Base-by-base conservation (phyloP, 176 grass and related monocot genomes). In the Elymus sibiricus region DNA sequence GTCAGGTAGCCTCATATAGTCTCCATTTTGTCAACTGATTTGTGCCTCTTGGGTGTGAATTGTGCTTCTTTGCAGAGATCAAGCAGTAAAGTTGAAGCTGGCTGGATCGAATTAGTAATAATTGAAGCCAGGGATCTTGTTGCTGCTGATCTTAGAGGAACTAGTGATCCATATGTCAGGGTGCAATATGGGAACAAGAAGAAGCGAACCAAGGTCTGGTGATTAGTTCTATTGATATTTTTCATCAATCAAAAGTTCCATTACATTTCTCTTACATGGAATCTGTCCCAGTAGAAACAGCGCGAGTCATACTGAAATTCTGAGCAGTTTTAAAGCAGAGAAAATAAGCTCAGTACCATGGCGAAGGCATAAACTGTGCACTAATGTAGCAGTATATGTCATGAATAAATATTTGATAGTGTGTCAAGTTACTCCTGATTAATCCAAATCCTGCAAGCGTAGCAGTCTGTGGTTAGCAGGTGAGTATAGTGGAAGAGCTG, bases 101-200 rank as follows among this genome's bases (percentile, higher is more conserved):
- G 84, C 32, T 96, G 90, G 85, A 86, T 99, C 72, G 97, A 99
- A 83, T 72, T 99, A 74, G 77, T 94, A 17, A 72, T 99, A 77
- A 83, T 99, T 81, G 94, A 96, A 90, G 97, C 92, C 55, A 94
- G 79, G 46, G 97, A 99, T 87, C 92, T 99, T 79, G 72, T 96
- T 88, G 94, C 92, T 64, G 97, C 97, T 14, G 97, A 99, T 99
- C 87, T 96, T 77, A 91, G 97, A 81, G 97, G 97, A 71, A 99
- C 97, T 34, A 99, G 97, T 73, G 94, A 99, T 88, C 97, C 97
- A 44, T 99, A 90, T 85, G 92, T 99, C 34, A 92, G 92, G 89
- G 89, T 94, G 40, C 92, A 94, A 25, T 96, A 96, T 81, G 97
- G 97, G 79, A 99, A 90, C 58, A 91, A 82, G 5, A 99, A 94